Conservation (phyloP, 1,284 basidiomycete species). For the Peniophora sp. region DNA sequence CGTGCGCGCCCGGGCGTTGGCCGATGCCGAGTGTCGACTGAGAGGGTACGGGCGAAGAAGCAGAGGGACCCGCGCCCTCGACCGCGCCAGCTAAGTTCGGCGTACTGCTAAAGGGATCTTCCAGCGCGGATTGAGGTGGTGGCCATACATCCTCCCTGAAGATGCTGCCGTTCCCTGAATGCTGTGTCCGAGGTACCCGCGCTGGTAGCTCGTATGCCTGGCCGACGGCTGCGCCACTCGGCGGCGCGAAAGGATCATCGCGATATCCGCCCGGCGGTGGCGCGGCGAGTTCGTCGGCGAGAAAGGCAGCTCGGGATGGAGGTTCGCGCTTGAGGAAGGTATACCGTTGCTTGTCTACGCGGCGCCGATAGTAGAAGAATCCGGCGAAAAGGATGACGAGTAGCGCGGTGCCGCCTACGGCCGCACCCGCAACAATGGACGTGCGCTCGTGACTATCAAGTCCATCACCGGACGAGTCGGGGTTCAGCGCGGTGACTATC, state of each 20-base stretch:
- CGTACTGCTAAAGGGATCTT: conserved; percentile 35
- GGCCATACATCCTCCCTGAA: conserved; percentile 48
- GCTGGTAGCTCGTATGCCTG: conserved; percentile 16
- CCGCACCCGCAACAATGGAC: conserved; percentile 37
- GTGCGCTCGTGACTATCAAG: conserved; percentile 15
- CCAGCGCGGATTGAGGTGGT: conserved; percentile 31
- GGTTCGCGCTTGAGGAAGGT: conserved; percentile 27
- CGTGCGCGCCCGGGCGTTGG: not conserved
- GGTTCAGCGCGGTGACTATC: conserved; percentile 19
- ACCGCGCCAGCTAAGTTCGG: conserved; percentile 37
- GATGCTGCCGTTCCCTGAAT: conserved; percentile 35
- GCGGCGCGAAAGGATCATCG: conserved; percentile 30
- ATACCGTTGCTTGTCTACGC: conserved; percentile 29
- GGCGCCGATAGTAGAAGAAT: conserved; percentile 33
- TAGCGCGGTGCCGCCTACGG: conserved; percentile 33
- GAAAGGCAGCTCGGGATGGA: conserved; percentile 28
- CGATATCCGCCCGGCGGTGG: too few species aligned
- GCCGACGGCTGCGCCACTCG: conserved; percentile 6
- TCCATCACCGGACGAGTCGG: not conserved
- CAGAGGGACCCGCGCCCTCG: conserved; percentile 39
- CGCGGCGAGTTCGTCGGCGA: conserved; percentile 40
- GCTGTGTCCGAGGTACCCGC: conserved; percentile 31
- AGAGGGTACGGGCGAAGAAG: not conserved
- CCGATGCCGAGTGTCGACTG: not conserved
- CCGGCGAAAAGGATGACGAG: conserved; percentile 29